These are phyloP conservation scores for Chenopodium formosanum DNA, from an alignment of 148 eudicot genomes.

Conservation along the genomic window DNA sequence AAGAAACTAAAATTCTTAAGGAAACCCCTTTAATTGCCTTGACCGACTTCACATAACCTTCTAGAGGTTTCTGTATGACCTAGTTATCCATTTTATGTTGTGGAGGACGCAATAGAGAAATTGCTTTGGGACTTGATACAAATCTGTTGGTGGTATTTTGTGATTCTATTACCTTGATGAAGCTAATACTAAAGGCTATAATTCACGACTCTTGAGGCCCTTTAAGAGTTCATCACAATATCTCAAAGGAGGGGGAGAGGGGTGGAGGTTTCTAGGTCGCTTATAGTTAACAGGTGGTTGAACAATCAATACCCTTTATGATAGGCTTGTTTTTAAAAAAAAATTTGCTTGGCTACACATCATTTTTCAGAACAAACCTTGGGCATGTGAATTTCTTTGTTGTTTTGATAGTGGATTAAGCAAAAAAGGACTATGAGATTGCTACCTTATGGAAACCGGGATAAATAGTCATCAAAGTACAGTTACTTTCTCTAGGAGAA, in stretches of 20 bases:
- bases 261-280: neutral
- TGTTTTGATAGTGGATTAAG: neutral
- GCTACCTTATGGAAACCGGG: neutral
- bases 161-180: neutral
- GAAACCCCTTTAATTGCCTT: no score
- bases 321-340: no score
- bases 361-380: neutral
- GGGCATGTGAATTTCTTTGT: neutral
- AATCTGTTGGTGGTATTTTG: neutral
- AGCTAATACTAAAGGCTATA: neutral
- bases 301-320: neutral
- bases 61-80: no score
- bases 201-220: neutral
- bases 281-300: neutral
- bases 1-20: no score
- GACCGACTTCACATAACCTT: no score
- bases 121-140: neutral
- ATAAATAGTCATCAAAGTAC: neutral
- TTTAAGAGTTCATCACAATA: neutral
- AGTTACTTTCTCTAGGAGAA: neutral
- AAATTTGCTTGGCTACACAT: no score
- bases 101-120: neutral
- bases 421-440: neutral
- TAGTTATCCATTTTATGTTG: no score
- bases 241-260: neutral